phyloP scores from a whole-genome alignment of 169 alveolate species.

The Plasmodium knowlesi region DNA sequence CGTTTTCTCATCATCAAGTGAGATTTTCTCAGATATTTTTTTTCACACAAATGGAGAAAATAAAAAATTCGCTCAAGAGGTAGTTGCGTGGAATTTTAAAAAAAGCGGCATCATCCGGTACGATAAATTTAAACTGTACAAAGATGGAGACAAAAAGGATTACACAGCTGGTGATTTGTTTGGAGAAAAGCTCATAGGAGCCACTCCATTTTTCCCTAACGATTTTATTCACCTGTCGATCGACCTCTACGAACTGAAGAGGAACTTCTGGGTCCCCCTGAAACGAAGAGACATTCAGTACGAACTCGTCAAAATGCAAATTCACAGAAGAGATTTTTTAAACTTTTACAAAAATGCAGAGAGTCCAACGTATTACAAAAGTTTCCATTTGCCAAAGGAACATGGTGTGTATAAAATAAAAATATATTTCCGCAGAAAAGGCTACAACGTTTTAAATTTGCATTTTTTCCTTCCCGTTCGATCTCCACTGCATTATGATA shows the following conservation, averaged over 20 bases:
- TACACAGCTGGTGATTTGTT: background rate
- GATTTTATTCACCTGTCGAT: conserved; percentile 36
- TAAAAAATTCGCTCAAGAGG: conserved; percentile 6
- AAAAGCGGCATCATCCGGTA: conserved; percentile 64
- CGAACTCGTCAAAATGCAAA: conserved; percentile 26
- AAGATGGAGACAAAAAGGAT: background rate
- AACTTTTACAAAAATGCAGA: background rate
- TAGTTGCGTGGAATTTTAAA: conserved; percentile 68
- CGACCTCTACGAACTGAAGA: conserved; percentile 54
- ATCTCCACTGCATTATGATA: conserved; percentile 61
- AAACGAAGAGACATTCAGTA: conserved; percentile 50
- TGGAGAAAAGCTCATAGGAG: background rate
- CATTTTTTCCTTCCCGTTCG: conserved; percentile 47
- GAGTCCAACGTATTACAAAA: conserved; percentile 51
- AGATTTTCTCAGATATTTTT: conserved; percentile 53
- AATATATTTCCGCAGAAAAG: conserved; percentile 55
- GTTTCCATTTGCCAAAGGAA: conserved; percentile 24
- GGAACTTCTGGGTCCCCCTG: conserved; percentile 56
- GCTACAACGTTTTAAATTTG: conserved; percentile 66
- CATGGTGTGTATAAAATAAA: conserved; percentile 73
- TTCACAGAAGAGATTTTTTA: conserved; percentile 29
- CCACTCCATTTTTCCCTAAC: conserved; percentile 22
- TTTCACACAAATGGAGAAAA: conserved; percentile 30
- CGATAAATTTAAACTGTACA: conserved; percentile 58
- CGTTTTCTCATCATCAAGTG: conserved; percentile 63